phyloP scores from a whole-genome alignment of 2,329 filamentous ascomycete genomes.

The Emergomyces orientalis region DNA sequence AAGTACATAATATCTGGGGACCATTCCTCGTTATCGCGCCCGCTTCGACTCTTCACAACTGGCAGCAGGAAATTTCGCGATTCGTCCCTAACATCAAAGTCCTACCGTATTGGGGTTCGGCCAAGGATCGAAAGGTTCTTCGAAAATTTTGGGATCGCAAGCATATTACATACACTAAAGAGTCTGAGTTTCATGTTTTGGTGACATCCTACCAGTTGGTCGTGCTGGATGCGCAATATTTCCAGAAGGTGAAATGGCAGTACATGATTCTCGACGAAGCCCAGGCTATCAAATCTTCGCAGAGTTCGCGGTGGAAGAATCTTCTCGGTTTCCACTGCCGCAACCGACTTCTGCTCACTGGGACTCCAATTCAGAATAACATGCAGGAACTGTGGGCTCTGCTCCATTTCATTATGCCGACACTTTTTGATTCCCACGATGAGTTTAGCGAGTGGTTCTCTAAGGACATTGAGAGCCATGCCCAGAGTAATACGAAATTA shows the following conservation, averaged over 20 bases:
- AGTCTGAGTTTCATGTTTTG: constrained; percentile 89
- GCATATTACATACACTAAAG: constrained; percentile 87
- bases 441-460: constrained; percentile 48
- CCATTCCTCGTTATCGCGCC: constrained; percentile 95
- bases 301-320: constrained; percentile 94
- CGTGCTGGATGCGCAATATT: constrained; percentile 90
- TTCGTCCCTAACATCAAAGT: constrained; percentile 95
- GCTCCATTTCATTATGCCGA: constrained; percentile 99
- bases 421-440: constrained; percentile 63
- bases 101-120: constrained; percentile 93
- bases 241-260: constrained; percentile 99
- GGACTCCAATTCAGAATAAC: constrained; percentile 98
- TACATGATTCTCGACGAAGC: constrained; percentile 99
- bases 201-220: constrained; percentile 97
- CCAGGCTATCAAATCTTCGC: constrained; percentile 96
- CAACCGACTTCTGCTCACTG: constrained; percentile 84
- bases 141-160: constrained; percentile 99
- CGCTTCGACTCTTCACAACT: constrained; percentile 94
- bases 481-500: constrained; percentile 97
- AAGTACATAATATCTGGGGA: constrained; percentile 96
- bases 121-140: constrained; percentile 86
- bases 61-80: constrained; percentile 94
- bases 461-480: constrained; percentile 80
- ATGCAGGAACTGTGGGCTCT: constrained; percentile 99
- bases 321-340: constrained; percentile 89